phyloP scores from a whole-genome alignment of 228 moss, liverwort and hornwort genomes.

The Sphagnum magellanicum region DNA sequence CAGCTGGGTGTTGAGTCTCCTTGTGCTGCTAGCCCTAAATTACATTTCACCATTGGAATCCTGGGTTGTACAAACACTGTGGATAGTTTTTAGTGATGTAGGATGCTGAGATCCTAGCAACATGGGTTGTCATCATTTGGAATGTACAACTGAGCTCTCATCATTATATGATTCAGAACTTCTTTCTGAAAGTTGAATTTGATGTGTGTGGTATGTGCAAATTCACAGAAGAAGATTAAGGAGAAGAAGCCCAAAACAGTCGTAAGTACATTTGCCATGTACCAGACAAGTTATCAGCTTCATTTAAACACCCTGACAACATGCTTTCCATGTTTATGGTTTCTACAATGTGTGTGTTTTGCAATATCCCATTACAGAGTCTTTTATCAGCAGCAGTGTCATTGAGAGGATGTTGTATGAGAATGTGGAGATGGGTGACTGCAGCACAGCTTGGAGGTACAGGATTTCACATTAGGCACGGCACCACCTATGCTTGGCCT shows the following conservation, averaged over 20 bases:
- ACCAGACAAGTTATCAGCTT: too few relatives aligned
- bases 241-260: constrained; percentile 79
- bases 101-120: too few relatives aligned
- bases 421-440: not conserved
- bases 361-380: too few relatives aligned
- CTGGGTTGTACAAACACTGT: not conserved
- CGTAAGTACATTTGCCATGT: constrained; percentile 38
- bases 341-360: too few relatives aligned
- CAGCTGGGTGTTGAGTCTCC: too few relatives aligned
- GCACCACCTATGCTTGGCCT: constrained; percentile 84
- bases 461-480: constrained; percentile 87
- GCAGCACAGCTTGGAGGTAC: constrained; percentile 89
- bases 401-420: not conserved
- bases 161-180: too few relatives aligned
- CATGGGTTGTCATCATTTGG: too few relatives aligned
- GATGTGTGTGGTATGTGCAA: not conserved
- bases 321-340: too few relatives aligned
- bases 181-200: too few relatives aligned
- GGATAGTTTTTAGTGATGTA: not conserved
- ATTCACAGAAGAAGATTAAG: constrained; percentile 73
- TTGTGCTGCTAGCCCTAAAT: too few relatives aligned
- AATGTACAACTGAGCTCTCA: too few relatives aligned
- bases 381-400: not conserved
- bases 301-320: too few relatives aligned
- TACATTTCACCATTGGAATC: not conserved